A percentile compares a stretch with the other conserved stretches of the same genome.
phyloP scores from a whole-genome alignment of 345 rosid genomes.

The Raphanus raphanistrum region DNA sequence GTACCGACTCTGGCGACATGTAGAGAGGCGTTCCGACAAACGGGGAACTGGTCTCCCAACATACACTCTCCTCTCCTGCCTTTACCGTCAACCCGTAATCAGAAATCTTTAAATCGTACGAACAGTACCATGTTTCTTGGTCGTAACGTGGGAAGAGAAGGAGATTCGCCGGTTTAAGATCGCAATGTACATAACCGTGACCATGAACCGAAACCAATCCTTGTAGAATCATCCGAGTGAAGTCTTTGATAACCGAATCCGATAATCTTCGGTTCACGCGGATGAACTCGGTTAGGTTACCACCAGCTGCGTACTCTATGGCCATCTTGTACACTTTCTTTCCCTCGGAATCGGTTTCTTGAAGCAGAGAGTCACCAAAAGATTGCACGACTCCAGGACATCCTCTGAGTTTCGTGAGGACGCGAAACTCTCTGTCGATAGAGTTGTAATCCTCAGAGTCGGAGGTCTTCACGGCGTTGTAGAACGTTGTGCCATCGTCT shows the following conservation, averaged over 20 bases:
- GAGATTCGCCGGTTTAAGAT: conserved; percentile 37
- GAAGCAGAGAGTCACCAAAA: background rate
- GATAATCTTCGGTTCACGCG: conserved; percentile 3
- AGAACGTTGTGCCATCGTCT: conserved; percentile 8
- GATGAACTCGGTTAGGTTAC: conserved; percentile 14
- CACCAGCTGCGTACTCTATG: conserved; percentile 31
- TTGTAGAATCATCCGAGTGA: conserved; percentile 35
- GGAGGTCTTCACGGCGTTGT: conserved; percentile 28
- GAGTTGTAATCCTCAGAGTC: background rate
- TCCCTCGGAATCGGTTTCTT: background rate
- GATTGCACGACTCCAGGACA: conserved; percentile 18
- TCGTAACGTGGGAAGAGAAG: conserved; percentile 31
- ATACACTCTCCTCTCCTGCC: background rate
- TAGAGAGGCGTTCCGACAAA: conserved; percentile 24
- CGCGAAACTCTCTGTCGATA: conserved; percentile 13
- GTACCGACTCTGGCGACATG: conserved; percentile 32
- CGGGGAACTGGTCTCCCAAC: background rate
- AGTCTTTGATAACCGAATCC: background rate
- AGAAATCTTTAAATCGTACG: conserved; percentile 26
- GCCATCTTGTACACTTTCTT: conserved; percentile 7
- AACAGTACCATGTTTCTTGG: conserved; percentile 14
- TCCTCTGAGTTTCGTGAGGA: conserved; percentile 22
- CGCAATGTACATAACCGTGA: conserved; percentile 40
- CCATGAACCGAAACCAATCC: conserved; percentile 35
- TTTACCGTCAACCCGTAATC: conserved; percentile 28